Evolutionary conservation across 352 stramenopile genomes (phyloP).

Genomic region (Globisporangium paroecandrum): DNA sequence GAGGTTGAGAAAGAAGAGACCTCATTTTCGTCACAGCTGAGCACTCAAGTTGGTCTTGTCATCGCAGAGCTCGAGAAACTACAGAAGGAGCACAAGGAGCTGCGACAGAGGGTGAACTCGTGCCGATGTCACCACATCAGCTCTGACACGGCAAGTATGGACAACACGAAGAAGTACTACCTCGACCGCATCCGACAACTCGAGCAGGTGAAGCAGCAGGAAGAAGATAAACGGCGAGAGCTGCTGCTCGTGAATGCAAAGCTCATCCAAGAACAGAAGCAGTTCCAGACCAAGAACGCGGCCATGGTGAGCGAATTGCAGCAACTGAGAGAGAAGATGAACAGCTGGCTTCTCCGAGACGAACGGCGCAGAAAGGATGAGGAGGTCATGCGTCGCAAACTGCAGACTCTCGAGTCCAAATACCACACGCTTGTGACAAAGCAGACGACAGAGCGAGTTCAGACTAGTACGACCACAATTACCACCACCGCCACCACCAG

Average conservation of each 20-base stretch:
- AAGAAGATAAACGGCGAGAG: conserved; percentile 57
- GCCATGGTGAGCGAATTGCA: conserved; percentile 27
- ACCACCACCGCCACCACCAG: background rate
- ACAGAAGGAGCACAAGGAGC: conserved; percentile 35
- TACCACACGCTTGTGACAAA: conserved; percentile 1
- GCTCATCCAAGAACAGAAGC: conserved; percentile 60
- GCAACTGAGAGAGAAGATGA: conserved; percentile 47
- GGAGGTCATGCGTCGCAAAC: conserved; percentile 15
- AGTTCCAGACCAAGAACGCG: conserved; percentile 40
- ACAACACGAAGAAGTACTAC: conserved; percentile 33
- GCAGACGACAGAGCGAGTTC: background rate
- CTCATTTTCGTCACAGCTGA: conserved; percentile 35
- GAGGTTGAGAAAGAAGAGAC: conserved; percentile 27
- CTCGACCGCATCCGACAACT: conserved; percentile 47
- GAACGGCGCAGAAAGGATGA: conserved; percentile 44
- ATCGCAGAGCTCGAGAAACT: conserved; percentile 44
- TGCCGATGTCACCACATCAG: conserved; percentile 20
- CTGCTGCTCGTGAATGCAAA: conserved; percentile 65
- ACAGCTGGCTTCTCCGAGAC: conserved; percentile 45
- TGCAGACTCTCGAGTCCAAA: conserved; percentile 22
- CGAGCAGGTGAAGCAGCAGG: conserved; percentile 36
- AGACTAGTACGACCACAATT: background rate
- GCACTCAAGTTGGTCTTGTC: conserved; percentile 37
- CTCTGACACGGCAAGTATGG: background rate
- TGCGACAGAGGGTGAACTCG: conserved; percentile 22